A percentile compares a stretch with the other conserved stretches of the same genome.
Evolutionary conservation across 2,329 filamentous ascomycete species (phyloP).

Genomic region (Colletotrichum euphorbiae): DNA sequence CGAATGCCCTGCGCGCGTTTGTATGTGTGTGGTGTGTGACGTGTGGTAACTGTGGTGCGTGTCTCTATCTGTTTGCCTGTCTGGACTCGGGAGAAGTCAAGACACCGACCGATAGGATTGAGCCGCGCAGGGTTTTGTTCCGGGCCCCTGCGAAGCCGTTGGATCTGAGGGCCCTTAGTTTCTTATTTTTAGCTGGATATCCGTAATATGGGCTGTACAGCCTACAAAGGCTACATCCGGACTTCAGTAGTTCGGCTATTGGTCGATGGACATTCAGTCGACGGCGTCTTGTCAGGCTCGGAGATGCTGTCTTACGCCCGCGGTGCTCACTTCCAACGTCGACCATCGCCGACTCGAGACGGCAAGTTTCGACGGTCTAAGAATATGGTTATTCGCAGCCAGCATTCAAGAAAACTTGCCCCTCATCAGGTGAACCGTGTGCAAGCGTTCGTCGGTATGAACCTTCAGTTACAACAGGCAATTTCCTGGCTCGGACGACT

Average conservation of each 20-base stretch:
- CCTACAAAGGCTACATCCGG: slow-evolving; percentile 2
- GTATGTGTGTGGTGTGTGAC: no score
- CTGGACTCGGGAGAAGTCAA: slow-evolving; percentile 31
- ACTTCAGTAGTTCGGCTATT: not conserved
- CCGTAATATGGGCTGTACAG: not conserved
- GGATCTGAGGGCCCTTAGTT: not conserved
- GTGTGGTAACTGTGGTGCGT: no score
- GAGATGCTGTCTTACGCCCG: slow-evolving; percentile 18
- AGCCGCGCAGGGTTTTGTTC: slow-evolving; percentile 25
- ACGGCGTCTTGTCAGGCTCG: not conserved
- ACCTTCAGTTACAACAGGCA: not conserved
- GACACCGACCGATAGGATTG: slow-evolving; percentile 26
- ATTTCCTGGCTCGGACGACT: slow-evolving; percentile 10
- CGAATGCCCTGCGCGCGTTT: no score
- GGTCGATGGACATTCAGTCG: not conserved
- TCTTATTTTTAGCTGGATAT: not conserved
- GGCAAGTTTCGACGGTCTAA: not conserved
- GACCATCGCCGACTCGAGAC: not conserved
- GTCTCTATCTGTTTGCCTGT: not conserved
- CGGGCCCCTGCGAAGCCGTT: slow-evolving; percentile 11
- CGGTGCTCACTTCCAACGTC: not conserved
- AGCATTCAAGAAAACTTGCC: not conserved
- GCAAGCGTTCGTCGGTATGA: slow-evolving; percentile 19
- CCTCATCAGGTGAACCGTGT: slow-evolving; percentile 29
- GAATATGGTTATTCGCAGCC: slow-evolving; percentile 3